Evolutionary conservation across 2,329 filamentous ascomycete species (phyloP).

Genomic region (Pseudocercospora fijiensis): DNA sequence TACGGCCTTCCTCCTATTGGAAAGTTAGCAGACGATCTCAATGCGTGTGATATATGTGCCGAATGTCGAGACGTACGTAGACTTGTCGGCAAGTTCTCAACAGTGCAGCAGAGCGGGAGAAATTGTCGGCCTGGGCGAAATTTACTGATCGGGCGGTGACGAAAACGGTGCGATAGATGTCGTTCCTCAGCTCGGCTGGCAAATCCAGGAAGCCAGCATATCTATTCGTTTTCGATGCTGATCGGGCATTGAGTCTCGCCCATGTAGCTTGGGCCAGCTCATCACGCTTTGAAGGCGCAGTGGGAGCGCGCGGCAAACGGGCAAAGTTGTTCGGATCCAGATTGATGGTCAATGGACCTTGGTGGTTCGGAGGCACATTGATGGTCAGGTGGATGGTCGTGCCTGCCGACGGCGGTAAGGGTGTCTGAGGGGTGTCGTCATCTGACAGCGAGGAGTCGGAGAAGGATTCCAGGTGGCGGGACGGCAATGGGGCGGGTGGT

Average conservation of each 20-base stretch:
- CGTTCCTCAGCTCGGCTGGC: slow-evolving; percentile 48
- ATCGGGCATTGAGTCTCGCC: slow-evolving; percentile 24
- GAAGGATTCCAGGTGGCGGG: slow-evolving; percentile 21
- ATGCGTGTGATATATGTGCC: slow-evolving; percentile 1
- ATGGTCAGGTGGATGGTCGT: slow-evolving; percentile 45
- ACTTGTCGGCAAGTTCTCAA: slow-evolving; percentile 49
- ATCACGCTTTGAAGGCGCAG: slow-evolving; percentile 14
- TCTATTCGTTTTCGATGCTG: slow-evolving; percentile 22
- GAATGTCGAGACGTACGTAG: slow-evolving; percentile 20
- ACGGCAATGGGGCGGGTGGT: slow-evolving; percentile 23
- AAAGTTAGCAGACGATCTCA: slow-evolving; percentile 15
- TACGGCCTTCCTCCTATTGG: slow-evolving; percentile 44
- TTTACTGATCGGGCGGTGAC: slow-evolving; percentile 38
- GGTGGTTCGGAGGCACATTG: slow-evolving; percentile 47
- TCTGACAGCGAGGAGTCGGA: slow-evolving; percentile 23
- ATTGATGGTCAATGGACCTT: slow-evolving; percentile 47
- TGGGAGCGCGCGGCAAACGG: background rate
- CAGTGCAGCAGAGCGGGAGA: slow-evolving; percentile 46
- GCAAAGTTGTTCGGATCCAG: slow-evolving; percentile 36
- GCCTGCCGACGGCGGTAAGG: slow-evolving; percentile 2
- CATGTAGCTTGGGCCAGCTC: slow-evolving; percentile 20
- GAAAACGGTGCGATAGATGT: slow-evolving; percentile 49
- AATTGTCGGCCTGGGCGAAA: slow-evolving; percentile 40
- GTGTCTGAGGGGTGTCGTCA: background rate
- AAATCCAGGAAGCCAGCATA: slow-evolving; percentile 36